Percentiles rank a stretch among this genome's conserved stretches.
Conservation (phyloP, 306 rosid genomes). For the Prunus salicina region DNA sequence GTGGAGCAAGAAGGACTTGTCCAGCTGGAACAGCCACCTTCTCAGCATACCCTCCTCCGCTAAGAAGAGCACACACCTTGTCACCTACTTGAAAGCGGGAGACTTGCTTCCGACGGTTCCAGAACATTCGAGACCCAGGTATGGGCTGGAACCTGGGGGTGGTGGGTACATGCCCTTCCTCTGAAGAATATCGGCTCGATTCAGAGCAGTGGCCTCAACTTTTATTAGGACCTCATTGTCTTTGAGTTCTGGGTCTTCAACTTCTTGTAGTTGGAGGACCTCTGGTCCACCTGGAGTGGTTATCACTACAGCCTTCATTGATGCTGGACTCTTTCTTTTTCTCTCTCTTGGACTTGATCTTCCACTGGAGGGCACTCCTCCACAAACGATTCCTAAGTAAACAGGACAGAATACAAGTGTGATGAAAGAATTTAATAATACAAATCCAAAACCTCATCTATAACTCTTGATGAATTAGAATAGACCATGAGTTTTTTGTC, state of each 20-base stretch:
- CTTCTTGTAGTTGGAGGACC: slow-evolving; percentile 60
- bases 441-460: too few relatives aligned
- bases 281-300: slow-evolving; percentile 71
- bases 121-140: slow-evolving; percentile 82
- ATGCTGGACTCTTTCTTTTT: not conserved
- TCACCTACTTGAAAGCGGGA: slow-evolving; percentile 80
- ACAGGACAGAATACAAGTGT: not conserved
- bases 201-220: slow-evolving; percentile 73
- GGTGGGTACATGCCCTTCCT: slow-evolving; percentile 69
- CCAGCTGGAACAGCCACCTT: slow-evolving; percentile 65
- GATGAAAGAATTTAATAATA: too few relatives aligned
- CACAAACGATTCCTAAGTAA: too few relatives aligned
- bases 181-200: slow-evolving; percentile 74
- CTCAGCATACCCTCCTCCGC: slow-evolving; percentile 50
- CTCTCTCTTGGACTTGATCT: not conserved
- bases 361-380: not conserved
- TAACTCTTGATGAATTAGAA: too few relatives aligned
- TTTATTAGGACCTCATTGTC: slow-evolving; percentile 71
- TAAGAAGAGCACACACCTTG: slow-evolving; percentile 51
- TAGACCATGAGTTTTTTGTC: too few relatives aligned
- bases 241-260: slow-evolving; percentile 56
- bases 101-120: slow-evolving; percentile 60
- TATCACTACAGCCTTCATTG: slow-evolving; percentile 69
- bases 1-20: slow-evolving; percentile 72
- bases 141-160: slow-evolving; percentile 67